Conservation (phyloP, 306 rosid genomes). For the Vigna trinervia region DNA sequence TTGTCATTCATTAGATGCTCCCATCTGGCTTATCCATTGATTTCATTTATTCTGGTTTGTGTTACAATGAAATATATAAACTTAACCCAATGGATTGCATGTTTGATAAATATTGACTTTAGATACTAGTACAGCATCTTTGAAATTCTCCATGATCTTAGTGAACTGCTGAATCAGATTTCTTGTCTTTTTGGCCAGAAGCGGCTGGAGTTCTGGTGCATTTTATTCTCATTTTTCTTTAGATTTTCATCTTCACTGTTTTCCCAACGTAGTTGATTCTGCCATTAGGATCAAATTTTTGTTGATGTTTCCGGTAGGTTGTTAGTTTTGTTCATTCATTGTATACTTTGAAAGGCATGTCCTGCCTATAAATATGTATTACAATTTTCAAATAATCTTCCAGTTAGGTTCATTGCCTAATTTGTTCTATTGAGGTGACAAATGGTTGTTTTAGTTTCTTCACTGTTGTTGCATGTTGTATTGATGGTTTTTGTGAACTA, state of each 20-base stretch:
- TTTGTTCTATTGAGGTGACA: constrained; percentile 10
- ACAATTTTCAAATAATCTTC: constrained; percentile 36
- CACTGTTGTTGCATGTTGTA: background rate
- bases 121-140: constrained; percentile 4
- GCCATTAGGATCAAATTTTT: constrained; percentile 9
- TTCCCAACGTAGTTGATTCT: constrained; percentile 2
- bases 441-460: constrained; percentile 23
- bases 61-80: constrained; percentile 26
- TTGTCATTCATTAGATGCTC: constrained; percentile 3
- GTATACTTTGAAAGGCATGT: constrained; percentile 19
- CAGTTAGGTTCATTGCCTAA: background rate
- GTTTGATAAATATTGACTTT: constrained; percentile 23
- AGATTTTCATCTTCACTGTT: constrained; percentile 7
- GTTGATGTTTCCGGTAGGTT: constrained; percentile 27
- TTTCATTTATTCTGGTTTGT: background rate
- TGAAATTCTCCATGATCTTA: constrained; percentile 14
- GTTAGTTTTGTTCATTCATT: constrained; percentile 31
- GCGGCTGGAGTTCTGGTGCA: constrained; percentile 11
- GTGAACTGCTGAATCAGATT: constrained; percentile 18
- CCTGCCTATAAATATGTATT: constrained; percentile 11
- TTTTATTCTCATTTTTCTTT: constrained; percentile 21
- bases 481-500: constrained; percentile 9
- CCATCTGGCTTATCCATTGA: background rate
- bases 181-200: background rate
- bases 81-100: constrained; percentile 23